phyloP scores from a whole-genome alignment of 768 basidiomycete species.

The Suillus spraguei region DNA sequence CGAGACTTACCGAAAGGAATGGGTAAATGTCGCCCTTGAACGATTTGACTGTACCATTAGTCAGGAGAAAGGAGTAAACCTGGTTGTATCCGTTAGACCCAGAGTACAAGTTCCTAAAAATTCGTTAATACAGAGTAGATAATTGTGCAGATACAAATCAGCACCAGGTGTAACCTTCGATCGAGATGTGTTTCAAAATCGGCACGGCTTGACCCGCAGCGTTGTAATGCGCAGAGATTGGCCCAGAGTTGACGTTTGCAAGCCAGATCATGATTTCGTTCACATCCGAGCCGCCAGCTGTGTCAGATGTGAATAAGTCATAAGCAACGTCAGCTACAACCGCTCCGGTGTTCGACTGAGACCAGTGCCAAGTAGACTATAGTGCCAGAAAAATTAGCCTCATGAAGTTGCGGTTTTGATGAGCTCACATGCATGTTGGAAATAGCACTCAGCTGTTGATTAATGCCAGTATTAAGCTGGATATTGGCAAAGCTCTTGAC shows the following conservation, averaged over 20 bases:
- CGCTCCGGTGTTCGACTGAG: constrained; percentile 42
- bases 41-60: constrained; percentile 38
- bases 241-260: constrained; percentile 56
- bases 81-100: constrained; percentile 57
- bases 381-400: neutral
- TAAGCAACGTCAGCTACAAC: constrained; percentile 62
- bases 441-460: constrained; percentile 57
- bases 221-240: constrained; percentile 55
- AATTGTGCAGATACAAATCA: constrained; percentile 8
- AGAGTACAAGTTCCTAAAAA: constrained; percentile 51
- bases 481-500: constrained; percentile 68
- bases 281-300: constrained; percentile 46
- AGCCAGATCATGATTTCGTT: constrained; percentile 70
- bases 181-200: constrained; percentile 39
- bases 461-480: constrained; percentile 50
- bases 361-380: constrained; percentile 62
- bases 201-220: constrained; percentile 49
- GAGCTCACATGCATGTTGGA: constrained; percentile 53
- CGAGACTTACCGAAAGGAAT: constrained; percentile 48
- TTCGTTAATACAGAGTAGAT: neutral
- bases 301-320: constrained; percentile 62
- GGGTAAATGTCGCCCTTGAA: constrained; percentile 56
- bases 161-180: constrained; percentile 57
- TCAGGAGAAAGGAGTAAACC: constrained; percentile 53
- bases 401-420: neutral